Conservation (phyloP, 1,139 yeast species). For the Wickerhamomyces sp. region DNA sequence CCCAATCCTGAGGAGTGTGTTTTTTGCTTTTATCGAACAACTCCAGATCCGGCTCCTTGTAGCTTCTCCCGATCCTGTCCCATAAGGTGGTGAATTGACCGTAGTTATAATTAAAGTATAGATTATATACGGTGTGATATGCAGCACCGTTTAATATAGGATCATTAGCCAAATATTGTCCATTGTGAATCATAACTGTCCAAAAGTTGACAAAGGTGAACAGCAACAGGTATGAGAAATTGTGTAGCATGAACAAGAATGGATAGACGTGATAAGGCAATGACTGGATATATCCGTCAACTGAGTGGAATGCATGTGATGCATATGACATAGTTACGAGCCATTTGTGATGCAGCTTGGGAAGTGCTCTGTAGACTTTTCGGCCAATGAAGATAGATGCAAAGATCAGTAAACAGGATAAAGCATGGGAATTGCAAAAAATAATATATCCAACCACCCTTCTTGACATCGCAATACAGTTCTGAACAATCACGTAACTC, state of each 20-base stretch:
- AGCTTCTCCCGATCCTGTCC: conserved; percentile 94
- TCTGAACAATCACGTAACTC: conserved; percentile 82
- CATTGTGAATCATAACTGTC: conserved; percentile 99
- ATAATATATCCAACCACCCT: conserved; percentile 65
- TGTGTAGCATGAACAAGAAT: conserved; percentile 86
- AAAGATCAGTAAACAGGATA: conserved; percentile 87
- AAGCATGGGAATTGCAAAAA: conserved; percentile 67
- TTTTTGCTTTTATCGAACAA: conserved; percentile 64
- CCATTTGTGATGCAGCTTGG: conserved; percentile 99
- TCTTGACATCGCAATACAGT: conserved; percentile 60
- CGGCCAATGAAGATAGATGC: conserved; percentile 94
- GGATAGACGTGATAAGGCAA: conserved; percentile 92
- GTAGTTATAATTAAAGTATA: conserved; percentile 94
- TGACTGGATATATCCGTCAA: conserved; percentile 91
- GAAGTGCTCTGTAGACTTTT: conserved; percentile 72
- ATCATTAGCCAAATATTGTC: conserved; percentile 88
- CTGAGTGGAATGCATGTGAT: conserved; percentile 98
- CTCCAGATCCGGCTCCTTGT: conserved; percentile 86
- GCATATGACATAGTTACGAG: conserved; percentile 98
- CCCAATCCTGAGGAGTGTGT: conserved; percentile 61
- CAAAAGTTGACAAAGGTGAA: conserved; percentile 93
- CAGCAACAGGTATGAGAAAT: conserved; percentile 69
- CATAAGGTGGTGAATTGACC: conserved; percentile 97
- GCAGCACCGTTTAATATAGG: conserved; percentile 97
- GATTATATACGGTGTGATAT: conserved; percentile 94